phyloP scores from a whole-genome alignment of 129 eudicot species.

The Sambucus nigra region DNA sequence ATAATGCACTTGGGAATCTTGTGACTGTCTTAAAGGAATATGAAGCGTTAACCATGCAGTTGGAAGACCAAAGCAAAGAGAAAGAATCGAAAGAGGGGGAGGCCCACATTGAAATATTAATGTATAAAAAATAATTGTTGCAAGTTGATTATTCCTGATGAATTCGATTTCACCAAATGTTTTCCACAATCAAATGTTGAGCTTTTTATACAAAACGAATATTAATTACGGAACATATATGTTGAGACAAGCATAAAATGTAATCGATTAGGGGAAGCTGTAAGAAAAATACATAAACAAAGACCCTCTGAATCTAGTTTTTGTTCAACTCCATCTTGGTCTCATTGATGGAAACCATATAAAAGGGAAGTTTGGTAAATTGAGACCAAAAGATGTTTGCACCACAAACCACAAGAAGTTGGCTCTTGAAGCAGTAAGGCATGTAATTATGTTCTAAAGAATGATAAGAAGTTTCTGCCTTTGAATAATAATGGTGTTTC shows the following conservation, averaged over 20 bases:
- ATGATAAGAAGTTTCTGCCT: constrained; percentile 64
- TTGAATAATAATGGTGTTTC: constrained; percentile 43
- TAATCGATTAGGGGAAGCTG: constrained; percentile 60
- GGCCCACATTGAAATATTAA: too few relatives aligned
- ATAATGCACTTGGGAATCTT: too few relatives aligned
- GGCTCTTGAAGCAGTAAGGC: constrained; percentile 82
- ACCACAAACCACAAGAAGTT: constrained; percentile 45
- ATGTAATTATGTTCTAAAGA: constrained; percentile 82
- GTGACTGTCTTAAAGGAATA: too few relatives aligned
- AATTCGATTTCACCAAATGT: too few relatives aligned
- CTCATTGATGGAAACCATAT: constrained; percentile 61
- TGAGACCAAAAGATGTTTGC: constrained; percentile 67
- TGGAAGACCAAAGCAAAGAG: too few relatives aligned
- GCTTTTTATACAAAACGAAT: constrained; percentile 48
- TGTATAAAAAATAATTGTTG: too few relatives aligned
- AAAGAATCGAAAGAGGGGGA: too few relatives aligned
- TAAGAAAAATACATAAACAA: constrained; percentile 56
- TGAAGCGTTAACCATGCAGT: too few relatives aligned
- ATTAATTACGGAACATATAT: constrained; percentile 87
- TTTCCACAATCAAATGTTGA: neutral
- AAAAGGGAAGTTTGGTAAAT: constrained; percentile 38
- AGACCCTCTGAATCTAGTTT: constrained; percentile 61
- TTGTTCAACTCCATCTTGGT: constrained; percentile 70
- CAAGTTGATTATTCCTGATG: too few relatives aligned
- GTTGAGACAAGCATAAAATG: constrained; percentile 50